Base-by-base conservation (phyloP, 306 rosid genomes). In the Cicer arietinum region DNA sequence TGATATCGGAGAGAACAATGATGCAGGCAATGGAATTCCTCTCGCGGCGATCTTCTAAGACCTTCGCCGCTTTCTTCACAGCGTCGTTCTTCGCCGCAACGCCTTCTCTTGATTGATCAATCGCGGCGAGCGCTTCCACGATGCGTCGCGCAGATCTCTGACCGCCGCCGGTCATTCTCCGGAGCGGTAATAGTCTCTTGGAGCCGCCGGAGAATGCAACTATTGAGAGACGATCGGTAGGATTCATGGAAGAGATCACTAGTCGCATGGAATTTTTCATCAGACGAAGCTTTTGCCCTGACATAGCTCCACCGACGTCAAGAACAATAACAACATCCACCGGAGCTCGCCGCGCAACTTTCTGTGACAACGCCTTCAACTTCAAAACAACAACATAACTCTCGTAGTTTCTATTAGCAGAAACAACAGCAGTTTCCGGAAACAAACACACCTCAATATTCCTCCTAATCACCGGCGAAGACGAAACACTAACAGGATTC, bases 11-110 rank as follows among this genome's bases (percentile, higher is more conserved):
- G 0, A 94, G 14, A 6, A 95, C 85, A 6, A 95, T 43, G 22
- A 95, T 82, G 63, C 90, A 84, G 5, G 97, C 87, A 4, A 85
- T 83, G 6, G 92, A 54, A 69, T 92, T 95, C 71, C 73, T 88
- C 81, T 92, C 97, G 2, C 98, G 96, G 61, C 99, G 95, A 74
- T 95, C 99, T 45, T 92, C 97, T 5, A 95, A 82, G 0, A 95
- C 97, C 53, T 92, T 95, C 0, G 91, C 93, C 0, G 99, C 98
- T 12, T 95, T 95, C 76, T 92, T 88, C 8, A 95, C 80, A 0
- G 99, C 99, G 68, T 95, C 99, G 75, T 79, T 82, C 35, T 84
- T 85, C 10, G 83, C 86, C 7, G 87, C 83, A 17, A 80, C 61
- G 1, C 83, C 88, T 41, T 83, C 85, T 43, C 89, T 54, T 4